phyloP scores from a whole-genome alignment of 2,329 filamentous ascomycete species.

The Xenoacremonium recifei region DNA sequence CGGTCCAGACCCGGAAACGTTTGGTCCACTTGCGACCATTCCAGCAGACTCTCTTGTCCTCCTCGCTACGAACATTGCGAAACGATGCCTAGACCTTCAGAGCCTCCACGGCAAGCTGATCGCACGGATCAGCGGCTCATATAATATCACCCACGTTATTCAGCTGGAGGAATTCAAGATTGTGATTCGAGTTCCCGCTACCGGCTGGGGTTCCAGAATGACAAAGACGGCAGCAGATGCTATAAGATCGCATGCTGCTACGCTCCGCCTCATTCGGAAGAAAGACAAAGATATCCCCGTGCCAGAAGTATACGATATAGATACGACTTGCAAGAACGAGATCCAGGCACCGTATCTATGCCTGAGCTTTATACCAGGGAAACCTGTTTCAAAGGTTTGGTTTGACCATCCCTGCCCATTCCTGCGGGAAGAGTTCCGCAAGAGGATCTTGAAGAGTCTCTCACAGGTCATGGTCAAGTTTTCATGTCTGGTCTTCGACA shows the following conservation, averaged over 20 bases:
- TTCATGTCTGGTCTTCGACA: constrained; percentile 9
- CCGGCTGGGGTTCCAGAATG: neutral
- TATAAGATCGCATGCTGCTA: neutral
- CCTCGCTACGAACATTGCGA: constrained; percentile 2
- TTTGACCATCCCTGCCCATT: constrained; percentile 3
- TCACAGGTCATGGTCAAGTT: constrained; percentile 12
- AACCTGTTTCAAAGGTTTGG: constrained; percentile 9
- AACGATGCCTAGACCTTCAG: neutral
- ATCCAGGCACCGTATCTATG: constrained; percentile 17
- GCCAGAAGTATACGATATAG: constrained; percentile 13
- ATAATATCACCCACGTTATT: constrained; percentile 5
- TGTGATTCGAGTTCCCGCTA: neutral
- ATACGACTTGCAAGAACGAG: constrained; percentile 10
- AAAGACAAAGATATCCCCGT: constrained; percentile 9
- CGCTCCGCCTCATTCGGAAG: neutral
- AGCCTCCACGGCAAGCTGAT: constrained; percentile 3
- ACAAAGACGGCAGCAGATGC: neutral
- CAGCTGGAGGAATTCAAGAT: constrained; percentile 1
- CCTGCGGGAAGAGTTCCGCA: constrained; percentile 10
- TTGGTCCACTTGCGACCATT: constrained; percentile 6
- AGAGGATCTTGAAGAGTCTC: constrained; percentile 10
- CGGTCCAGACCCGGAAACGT: constrained; percentile 2
- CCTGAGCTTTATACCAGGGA: constrained; percentile 15
- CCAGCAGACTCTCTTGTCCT: constrained; percentile 1
- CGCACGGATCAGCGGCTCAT: constrained; percentile 4